Percentiles rank a stretch among this genome's conserved stretches.
These are phyloP conservation scores for Nicotiana attenuata DNA, from an alignment of 257 asterid genomes.

Conservation along the genomic window DNA sequence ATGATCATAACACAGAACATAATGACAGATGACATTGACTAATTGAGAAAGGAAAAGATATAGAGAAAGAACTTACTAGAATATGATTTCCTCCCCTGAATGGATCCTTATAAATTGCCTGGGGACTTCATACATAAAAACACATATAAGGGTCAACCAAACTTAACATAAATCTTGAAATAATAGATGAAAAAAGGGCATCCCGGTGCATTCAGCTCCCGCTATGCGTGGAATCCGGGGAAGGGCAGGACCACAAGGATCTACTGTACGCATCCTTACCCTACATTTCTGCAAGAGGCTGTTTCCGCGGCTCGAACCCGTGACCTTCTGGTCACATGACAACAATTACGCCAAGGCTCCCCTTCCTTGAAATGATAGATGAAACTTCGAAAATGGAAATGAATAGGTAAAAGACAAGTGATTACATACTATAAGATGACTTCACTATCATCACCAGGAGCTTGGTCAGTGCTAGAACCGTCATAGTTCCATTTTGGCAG, in stretches of 20 bases:
- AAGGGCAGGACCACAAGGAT: no score
- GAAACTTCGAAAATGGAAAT: background rate
- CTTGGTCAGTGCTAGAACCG: constrained; percentile 91
- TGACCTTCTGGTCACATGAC: no score
- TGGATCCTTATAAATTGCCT: constrained; percentile 93
- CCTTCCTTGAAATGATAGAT: background rate
- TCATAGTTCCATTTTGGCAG: constrained; percentile 79
- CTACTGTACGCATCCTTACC: no score
- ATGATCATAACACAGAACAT: no score
- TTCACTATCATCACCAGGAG: constrained; percentile 97
- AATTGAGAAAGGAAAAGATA: background rate
- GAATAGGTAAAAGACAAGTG: background rate
- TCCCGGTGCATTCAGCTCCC: no score
- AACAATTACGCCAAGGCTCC: no score
- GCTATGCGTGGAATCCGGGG: no score
- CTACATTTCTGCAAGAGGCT: no score
- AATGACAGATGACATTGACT: background rate
- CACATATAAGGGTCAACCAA: background rate
- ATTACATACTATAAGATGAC: constrained; percentile 80
- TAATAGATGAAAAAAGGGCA: no score
- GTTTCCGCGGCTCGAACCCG: no score
- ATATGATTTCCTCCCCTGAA: constrained; percentile 91
- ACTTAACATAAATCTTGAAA: background rate
- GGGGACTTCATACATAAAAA: constrained; percentile 44
- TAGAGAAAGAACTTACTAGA: constrained; percentile 42